Conservation (phyloP, 2,329 filamentous ascomycete species). For the Trichoderma atrobrunneum region DNA sequence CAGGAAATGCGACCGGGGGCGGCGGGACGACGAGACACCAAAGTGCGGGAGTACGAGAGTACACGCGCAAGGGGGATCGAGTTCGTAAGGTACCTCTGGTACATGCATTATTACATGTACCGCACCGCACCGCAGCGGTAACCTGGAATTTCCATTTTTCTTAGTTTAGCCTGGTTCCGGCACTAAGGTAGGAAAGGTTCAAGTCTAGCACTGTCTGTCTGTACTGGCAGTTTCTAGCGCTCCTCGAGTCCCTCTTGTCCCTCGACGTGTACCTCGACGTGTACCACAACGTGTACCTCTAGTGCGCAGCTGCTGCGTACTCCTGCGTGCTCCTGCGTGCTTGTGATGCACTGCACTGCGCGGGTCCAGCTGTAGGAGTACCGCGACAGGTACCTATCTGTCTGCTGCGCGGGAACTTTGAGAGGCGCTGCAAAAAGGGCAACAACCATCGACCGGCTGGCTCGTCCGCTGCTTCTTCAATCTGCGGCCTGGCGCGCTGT, state of each 20-base stretch:
- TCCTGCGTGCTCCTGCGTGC: neutral
- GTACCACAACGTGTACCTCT: neutral
- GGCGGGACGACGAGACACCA: conserved; percentile 14
- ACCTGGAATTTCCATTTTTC: neutral
- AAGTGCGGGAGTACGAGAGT: conserved; percentile 3
- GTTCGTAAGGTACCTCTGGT: neutral
- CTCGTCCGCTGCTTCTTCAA: neutral
- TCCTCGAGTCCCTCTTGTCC: neutral
- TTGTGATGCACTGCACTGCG: neutral
- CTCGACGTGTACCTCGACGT: neutral
- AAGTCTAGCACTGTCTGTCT: neutral
- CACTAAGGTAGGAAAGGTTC: neutral
- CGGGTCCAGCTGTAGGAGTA: neutral
- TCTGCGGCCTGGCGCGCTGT: neutral
- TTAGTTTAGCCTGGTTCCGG: neutral
- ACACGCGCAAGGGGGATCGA: neutral
- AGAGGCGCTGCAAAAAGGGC: neutral
- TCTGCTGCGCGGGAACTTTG: neutral
- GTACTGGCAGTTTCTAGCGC: neutral
- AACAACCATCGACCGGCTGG: neutral
- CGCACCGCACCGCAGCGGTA: neutral
- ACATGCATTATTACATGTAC: neutral
- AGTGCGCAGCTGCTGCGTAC: neutral
- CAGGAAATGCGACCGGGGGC: conserved; percentile 10
- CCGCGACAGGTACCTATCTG: neutral